Conservation (phyloP, 495 filamentous ascomycete species). For the Elasticomyces elasticus region DNA sequence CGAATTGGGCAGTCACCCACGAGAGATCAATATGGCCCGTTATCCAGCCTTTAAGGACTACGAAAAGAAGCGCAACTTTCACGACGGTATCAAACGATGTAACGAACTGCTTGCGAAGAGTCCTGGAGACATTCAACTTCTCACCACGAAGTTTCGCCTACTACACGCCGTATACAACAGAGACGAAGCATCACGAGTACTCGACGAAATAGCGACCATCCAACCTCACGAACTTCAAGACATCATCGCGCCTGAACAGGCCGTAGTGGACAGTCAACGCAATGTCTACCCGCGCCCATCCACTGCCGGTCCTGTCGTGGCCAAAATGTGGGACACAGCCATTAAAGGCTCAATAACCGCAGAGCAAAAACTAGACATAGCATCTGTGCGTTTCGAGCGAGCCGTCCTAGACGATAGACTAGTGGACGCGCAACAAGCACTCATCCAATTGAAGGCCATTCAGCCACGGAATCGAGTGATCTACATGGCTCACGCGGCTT, state of each 20-base stretch:
- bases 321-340: constrained; percentile 18
- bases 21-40: constrained; percentile 12
- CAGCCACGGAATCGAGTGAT: constrained; percentile 16
- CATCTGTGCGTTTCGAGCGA: constrained; percentile 10
- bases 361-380: constrained; percentile 4
- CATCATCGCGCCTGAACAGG: constrained; percentile 3
- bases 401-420: constrained; percentile 8
- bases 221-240: constrained; percentile 3
- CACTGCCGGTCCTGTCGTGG: constrained; percentile 4
- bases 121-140: constrained; percentile 9
- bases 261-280: background rate
- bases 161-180: constrained; percentile 2
- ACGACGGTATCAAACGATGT: constrained; percentile 17
- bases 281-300: constrained; percentile 4
- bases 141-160: constrained; percentile 11
- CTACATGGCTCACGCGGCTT: constrained; percentile 21
- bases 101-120: constrained; percentile 12
- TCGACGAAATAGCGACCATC: constrained; percentile 1
- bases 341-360: background rate
- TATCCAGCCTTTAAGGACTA: constrained; percentile 22
- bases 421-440: constrained; percentile 14
- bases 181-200: background rate
- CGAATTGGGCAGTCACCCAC: constrained; percentile 4
- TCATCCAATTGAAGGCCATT: constrained; percentile 20
- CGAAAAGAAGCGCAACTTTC: constrained; percentile 8